Evolutionary conservation across 805 yeast species (phyloP), one percentile per base, ranked within the genome.

Genomic region (Yarrowia sp.): DNA sequence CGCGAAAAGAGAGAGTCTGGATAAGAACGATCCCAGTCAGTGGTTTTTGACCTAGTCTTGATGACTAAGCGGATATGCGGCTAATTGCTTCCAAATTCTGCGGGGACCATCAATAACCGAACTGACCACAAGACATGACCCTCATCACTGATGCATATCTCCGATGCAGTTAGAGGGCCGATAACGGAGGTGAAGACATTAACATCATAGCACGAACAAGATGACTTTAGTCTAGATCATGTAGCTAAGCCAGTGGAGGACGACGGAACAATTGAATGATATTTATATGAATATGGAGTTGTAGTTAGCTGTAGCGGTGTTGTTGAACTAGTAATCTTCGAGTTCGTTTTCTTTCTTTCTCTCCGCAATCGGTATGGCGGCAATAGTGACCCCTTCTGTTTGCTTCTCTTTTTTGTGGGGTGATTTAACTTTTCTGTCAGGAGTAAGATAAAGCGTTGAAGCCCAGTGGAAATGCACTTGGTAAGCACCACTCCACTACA

Each of bases 21-120:
- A 50, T 5, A 34, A 50, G 5, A 9, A 2, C 2, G 24, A 2
- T 1, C n/a, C 55, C 15, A n/a, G 24, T 17, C 55, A 33, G 55
- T 50, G 55, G 55, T 33, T 50, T 17, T 15, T 50, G 40, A 8
- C 12, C 14, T 47, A 30, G 19, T 24, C 14, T 19, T 12, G 44
- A 13, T 20, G 13, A 10, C n/a, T 9, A 12, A 24, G 34, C 30
- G 6, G 30, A 24, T 24, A 24, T 33, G 55, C 55, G 55, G 55
- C 55, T 33, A n/a, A 8, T 50, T 50, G 55, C 55, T 50, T 9
- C 24, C 55, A 17, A 50, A 50, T 1, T 33, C 38, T 12, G 53
- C 6, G 53, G 53, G 55, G 40, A 10, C n/a, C 40, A 38, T 43
- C 58, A 36, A 52, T 52, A 52, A 17, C 58, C 58, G 58, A 52